These are phyloP conservation scores for Lichtheimia corymbifera DNA, from an alignment of 371 early-diverging fungal genomes.

Conservation along the genomic window DNA sequence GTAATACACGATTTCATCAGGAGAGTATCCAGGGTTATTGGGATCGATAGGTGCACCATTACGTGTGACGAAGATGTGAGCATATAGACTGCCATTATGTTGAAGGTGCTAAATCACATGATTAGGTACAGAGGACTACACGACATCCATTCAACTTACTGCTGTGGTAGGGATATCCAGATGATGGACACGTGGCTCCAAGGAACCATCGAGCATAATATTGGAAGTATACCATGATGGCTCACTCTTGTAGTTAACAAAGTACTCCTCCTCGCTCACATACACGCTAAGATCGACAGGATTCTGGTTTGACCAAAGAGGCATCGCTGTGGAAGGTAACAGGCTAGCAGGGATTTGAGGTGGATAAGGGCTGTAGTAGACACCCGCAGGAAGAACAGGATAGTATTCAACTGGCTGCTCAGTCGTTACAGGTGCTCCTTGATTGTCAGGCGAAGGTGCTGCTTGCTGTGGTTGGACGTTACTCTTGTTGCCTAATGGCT, in stretches of 20 bases:
- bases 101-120: slow-evolving; percentile 54
- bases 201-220: slow-evolving; percentile 61
- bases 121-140: background rate
- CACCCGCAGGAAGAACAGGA: slow-evolving; percentile 32
- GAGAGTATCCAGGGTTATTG: slow-evolving; percentile 26
- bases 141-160: slow-evolving; percentile 16
- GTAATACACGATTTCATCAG: slow-evolving; percentile 51
- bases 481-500: slow-evolving; percentile 1
- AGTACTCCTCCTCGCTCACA: slow-evolving; percentile 54
- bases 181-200: slow-evolving; percentile 39
- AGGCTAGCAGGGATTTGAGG: slow-evolving; percentile 23
- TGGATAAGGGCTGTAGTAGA: slow-evolving; percentile 40
- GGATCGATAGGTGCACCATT: slow-evolving; percentile 59
- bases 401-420: slow-evolving; percentile 8
- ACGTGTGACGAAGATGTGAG: slow-evolving; percentile 74
- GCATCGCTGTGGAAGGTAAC: slow-evolving; percentile 34
- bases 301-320: slow-evolving; percentile 38
- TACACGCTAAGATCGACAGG: slow-evolving; percentile 57
- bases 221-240: slow-evolving; percentile 61
- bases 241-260: slow-evolving; percentile 44
- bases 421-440: background rate
- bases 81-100: slow-evolving; percentile 83
- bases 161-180: slow-evolving; percentile 46
- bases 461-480: slow-evolving; percentile 3
- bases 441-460: background rate